Percentiles rank a stretch among this genome's conserved stretches.
Conservation (phyloP, 2,329 filamentous ascomycete genomes). For the Clarireedia hainanense region DNA sequence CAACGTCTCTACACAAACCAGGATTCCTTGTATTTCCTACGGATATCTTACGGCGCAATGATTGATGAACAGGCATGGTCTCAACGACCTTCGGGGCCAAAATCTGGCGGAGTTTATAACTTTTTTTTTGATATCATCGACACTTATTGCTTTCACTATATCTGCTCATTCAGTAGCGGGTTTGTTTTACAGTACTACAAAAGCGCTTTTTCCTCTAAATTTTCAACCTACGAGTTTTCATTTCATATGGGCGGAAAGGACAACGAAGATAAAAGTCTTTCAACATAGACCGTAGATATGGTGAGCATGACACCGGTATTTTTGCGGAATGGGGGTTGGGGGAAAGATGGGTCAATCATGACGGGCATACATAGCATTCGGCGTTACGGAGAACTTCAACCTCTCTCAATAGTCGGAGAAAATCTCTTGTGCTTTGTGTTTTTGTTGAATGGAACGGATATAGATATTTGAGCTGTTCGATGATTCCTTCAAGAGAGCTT, state of each 20-base stretch:
- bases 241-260: constrained; percentile 6
- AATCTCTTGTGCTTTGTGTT: not conserved
- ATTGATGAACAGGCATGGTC: constrained; percentile 28
- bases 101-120: constrained; percentile 17
- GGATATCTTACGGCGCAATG: constrained; percentile 29
- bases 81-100: constrained; percentile 28
- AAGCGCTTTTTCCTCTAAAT: not conserved
- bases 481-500: not conserved
- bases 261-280: constrained; percentile 29
- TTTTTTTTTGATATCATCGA: constrained; percentile 15
- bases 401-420: constrained; percentile 26
- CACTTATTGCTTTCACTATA: constrained; percentile 9
- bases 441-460: constrained; percentile 2
- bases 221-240: not conserved
- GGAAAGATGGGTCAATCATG: constrained; percentile 15
- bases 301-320: constrained; percentile 2
- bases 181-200: not conserved
- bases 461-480: constrained; percentile 27
- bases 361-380: constrained; percentile 26
- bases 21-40: constrained; percentile 21
- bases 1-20: constrained; percentile 25
- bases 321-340: constrained; percentile 3
- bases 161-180: constrained; percentile 18
- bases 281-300: constrained; percentile 32
- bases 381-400: constrained; percentile 33